Evolutionary conservation across 1,139 yeast genomes (phyloP).

Genomic region (Pneumocystis jirovecii): DNA sequence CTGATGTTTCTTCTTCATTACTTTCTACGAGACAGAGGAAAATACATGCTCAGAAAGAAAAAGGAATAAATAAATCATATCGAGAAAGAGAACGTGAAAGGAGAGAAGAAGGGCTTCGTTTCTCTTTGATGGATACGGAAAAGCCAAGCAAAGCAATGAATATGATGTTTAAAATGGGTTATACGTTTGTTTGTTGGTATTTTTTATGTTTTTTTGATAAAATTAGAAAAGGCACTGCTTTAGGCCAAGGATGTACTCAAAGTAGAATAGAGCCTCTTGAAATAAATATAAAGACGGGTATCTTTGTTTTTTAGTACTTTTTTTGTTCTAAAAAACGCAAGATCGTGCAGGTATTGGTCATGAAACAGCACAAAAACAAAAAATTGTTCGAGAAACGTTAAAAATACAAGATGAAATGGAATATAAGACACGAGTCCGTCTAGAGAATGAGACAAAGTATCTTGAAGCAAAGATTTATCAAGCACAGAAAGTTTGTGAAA

Average conservation of each 20-base stretch:
- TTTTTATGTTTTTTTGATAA: constrained; percentile 21
- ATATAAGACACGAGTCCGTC: constrained; percentile 18
- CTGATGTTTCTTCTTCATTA: constrained; percentile 17
- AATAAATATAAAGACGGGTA: constrained; percentile 10
- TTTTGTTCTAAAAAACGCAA: constrained; percentile 5
- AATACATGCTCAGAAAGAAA: constrained; percentile 9
- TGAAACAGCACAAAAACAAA: constrained; percentile 16
- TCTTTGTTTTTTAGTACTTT: constrained; percentile 12
- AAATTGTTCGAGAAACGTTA: constrained; percentile 5
- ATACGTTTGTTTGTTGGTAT: constrained; percentile 32
- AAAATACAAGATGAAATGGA: constrained; percentile 9
- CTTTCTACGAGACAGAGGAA: constrained; percentile 11
- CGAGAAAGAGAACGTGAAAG: constrained; percentile 6
- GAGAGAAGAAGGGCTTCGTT: constrained; percentile 5
- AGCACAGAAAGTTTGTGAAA: constrained; percentile 16
- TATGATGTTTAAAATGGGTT: constrained; percentile 47
- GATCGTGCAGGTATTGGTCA: constrained; percentile 21
- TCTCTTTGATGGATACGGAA: constrained; percentile 7
- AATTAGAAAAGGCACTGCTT: background rate
- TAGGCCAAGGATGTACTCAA: constrained; percentile 8
- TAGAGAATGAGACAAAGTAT: constrained; percentile 14
- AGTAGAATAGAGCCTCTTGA: constrained; percentile 10
- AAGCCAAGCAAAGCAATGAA: constrained; percentile 28
- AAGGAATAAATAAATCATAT: constrained; percentile 1
- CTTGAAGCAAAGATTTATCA: constrained; percentile 11